phyloP scores from a whole-genome alignment of 1,284 basidiomycete genomes.

The Stygiomarasmius scandens region DNA sequence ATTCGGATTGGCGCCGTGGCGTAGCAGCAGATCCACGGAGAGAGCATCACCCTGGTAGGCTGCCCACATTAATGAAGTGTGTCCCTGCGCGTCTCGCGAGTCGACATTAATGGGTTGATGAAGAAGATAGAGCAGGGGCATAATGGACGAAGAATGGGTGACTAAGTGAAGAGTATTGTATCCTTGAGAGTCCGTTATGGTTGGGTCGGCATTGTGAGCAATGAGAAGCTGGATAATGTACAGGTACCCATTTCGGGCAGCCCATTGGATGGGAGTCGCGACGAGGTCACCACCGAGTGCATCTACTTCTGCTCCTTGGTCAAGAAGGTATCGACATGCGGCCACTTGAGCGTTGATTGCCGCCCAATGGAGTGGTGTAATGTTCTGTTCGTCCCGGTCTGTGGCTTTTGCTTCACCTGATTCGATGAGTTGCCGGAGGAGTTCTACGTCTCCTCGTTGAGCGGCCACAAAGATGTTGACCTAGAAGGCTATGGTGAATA shows the following conservation, averaged over 20 bases:
- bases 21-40: conserved; percentile 88
- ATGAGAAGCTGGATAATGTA: conserved; percentile 94
- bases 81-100: conserved; percentile 87
- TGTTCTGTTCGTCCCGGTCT: conserved; percentile 87
- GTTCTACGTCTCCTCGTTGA: conserved; percentile 81
- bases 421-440: conserved; percentile 72
- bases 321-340: conserved; percentile 81
- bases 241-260: conserved; percentile 93
- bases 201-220: conserved; percentile 89
- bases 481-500: neutral
- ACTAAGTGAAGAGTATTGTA: conserved; percentile 97
- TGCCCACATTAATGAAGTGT: conserved; percentile 98
- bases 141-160: conserved; percentile 92
- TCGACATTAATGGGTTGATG: conserved; percentile 91
- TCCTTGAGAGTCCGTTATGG: conserved; percentile 89
- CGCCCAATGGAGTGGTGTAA: conserved; percentile 97
- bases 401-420: conserved; percentile 76
- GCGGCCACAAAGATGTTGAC: conserved; percentile 78
- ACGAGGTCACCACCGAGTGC: conserved; percentile 92
- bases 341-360: conserved; percentile 89
- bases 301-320: conserved; percentile 95
- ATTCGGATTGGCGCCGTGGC: conserved; percentile 83
- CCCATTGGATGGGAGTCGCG: conserved; percentile 99
- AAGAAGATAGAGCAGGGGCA: conserved; percentile 91
- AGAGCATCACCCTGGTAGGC: conserved; percentile 98